A percentile compares a stretch with the other conserved stretches of the same genome.
These are phyloP conservation scores for Alternaria triticina DNA, from an alignment of 2,329 filamentous ascomycete genomes.

Conservation along the genomic window DNA sequence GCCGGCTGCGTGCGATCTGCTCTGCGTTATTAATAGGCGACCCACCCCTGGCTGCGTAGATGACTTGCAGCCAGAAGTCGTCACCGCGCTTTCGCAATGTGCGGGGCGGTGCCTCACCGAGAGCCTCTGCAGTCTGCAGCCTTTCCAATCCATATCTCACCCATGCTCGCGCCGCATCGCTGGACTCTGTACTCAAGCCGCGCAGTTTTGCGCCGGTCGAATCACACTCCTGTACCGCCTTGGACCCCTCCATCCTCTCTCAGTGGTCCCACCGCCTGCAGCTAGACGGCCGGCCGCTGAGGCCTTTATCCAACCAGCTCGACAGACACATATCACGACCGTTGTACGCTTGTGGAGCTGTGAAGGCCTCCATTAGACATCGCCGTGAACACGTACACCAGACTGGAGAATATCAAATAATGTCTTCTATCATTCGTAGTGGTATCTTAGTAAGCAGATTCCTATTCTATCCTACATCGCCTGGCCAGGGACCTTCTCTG, in stretches of 20 bases:
- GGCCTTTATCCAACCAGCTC: not conserved
- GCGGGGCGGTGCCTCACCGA: conserved; percentile 1
- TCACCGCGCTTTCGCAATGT: conserved; percentile 1
- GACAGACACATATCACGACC: not conserved
- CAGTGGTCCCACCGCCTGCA: conserved; percentile 9
- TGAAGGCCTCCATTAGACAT: not conserved
- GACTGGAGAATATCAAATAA: not conserved
- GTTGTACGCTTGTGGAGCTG: not conserved
- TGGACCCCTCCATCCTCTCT: not conserved
- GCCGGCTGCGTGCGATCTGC: conserved; percentile 30
- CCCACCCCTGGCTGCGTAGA: conserved; percentile 12
- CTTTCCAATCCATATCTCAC: not conserved
- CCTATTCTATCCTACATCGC: not conserved
- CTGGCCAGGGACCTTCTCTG: conserved; percentile 18
- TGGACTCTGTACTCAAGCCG: not conserved
- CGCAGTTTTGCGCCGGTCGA: conserved; percentile 5
- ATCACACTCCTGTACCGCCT: conserved; percentile 5
- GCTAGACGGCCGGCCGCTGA: conserved; percentile 5
- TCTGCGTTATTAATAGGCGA: conserved; percentile 34
- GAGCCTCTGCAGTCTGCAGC: not conserved
- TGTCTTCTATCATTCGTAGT: not conserved
- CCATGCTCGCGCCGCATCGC: not conserved
- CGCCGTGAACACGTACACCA: not conserved
- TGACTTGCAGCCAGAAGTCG: conserved; percentile 23
- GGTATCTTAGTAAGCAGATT: not conserved